A percentile compares a stretch with the other conserved stretches of the same genome.
phyloP scores from a whole-genome alignment of 2,329 filamentous ascomycete species.

The Epichloe amarillans region DNA sequence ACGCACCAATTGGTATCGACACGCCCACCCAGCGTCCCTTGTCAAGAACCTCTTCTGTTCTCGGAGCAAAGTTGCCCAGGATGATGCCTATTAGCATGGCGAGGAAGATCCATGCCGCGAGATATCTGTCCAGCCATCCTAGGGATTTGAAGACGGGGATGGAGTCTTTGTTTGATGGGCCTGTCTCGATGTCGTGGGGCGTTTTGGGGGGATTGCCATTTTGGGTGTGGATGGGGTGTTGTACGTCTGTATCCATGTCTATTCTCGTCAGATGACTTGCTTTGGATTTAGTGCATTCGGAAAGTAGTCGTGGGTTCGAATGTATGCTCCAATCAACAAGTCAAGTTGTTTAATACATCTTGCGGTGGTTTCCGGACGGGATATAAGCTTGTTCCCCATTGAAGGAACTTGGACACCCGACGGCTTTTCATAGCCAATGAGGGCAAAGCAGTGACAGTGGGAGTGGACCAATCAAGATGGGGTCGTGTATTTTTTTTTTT shows the following conservation, averaged over 20 bases:
- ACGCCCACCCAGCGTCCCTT: slow-evolving; percentile 59
- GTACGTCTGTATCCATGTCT: not conserved
- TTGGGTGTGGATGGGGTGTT: not conserved
- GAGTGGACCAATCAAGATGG: not conserved
- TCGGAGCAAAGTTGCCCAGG: slow-evolving; percentile 60
- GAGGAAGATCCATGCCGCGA: slow-evolving; percentile 62
- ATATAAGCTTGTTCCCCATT: too few species aligned
- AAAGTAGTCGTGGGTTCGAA: too few species aligned
- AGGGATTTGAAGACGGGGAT: slow-evolving; percentile 39
- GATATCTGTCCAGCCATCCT: slow-evolving; percentile 47
- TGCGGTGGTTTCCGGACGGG: too few species aligned
- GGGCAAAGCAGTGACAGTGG: not conserved
- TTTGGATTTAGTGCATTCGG: too few species aligned
- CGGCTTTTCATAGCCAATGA: not conserved
- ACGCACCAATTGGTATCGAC: slow-evolving; percentile 49
- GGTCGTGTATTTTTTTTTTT: not conserved
- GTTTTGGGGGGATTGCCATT: not conserved
- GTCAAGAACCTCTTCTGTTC: slow-evolving; percentile 47
- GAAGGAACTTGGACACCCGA: not conserved
- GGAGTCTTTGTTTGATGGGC: not conserved
- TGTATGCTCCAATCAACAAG: too few species aligned
- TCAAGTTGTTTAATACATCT: too few species aligned
- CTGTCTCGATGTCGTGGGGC: not conserved
- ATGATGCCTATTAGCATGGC: slow-evolving; percentile 67
- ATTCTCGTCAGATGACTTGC: not conserved